A percentile compares a stretch with the other conserved stretches of the same genome.
Evolutionary conservation across 139 green algal species (phyloP).

Genomic region (Spirogloea muscicola): DNA sequence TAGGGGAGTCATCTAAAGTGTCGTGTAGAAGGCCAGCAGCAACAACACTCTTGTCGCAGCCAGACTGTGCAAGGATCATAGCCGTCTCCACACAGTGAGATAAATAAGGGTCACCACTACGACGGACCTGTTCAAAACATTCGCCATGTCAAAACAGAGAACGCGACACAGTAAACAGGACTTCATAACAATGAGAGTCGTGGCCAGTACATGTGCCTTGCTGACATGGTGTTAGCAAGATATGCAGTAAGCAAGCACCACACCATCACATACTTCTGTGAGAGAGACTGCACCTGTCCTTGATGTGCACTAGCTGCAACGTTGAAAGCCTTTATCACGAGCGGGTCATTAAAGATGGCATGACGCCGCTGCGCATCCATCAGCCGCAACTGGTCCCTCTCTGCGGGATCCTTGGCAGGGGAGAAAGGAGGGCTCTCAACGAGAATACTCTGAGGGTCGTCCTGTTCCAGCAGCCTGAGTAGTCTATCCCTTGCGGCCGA

Average conservation of each 20-base stretch:
- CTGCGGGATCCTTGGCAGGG: no score
- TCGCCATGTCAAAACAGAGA: no score
- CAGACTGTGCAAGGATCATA: constrained; percentile 40
- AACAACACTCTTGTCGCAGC: constrained; percentile 35
- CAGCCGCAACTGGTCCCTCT: not conserved
- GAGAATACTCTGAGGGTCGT: no score
- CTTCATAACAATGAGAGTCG: not conserved
- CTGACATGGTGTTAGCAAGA: not conserved
- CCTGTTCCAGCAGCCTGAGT: no score
- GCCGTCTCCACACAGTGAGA: constrained; percentile 51
- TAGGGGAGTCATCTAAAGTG: constrained; percentile 44
- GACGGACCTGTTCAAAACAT: constrained; percentile 34
- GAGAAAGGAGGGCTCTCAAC: no score
- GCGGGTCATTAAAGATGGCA: constrained; percentile 32
- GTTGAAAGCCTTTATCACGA: constrained; percentile 41
- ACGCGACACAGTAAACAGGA: not conserved
- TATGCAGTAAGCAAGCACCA: not conserved
- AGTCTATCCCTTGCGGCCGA: no score
- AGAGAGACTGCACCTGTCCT: constrained; percentile 20
- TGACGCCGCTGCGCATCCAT: constrained; percentile 26
- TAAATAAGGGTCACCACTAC: constrained; percentile 39
- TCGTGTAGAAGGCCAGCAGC: constrained; percentile 54
- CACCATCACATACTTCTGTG: not conserved
- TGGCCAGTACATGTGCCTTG: not conserved
- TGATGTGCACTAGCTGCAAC: constrained; percentile 32